Conservation (phyloP, 768 basidiomycete genomes). For the Filobasidium wieringae region DNA sequence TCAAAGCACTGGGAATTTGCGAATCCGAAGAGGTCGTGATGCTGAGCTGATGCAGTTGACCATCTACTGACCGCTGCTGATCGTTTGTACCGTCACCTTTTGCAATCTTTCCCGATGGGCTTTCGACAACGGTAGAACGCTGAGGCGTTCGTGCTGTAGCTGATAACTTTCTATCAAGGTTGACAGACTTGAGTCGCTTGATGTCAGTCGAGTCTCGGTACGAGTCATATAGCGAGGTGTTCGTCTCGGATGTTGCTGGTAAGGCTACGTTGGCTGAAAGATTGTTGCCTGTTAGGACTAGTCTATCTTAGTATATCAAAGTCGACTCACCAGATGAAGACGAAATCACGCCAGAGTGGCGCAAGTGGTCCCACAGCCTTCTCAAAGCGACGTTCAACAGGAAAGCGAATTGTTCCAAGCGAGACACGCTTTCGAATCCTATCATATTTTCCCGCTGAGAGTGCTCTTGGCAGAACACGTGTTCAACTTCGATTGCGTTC, state of each 20-base stretch:
- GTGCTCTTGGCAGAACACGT: constrained; percentile 69
- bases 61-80: background rate
- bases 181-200: constrained; percentile 86
- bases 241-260: background rate
- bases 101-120: constrained; percentile 75
- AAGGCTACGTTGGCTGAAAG: background rate
- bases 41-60: background rate
- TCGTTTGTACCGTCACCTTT: constrained; percentile 38
- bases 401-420: constrained; percentile 95
- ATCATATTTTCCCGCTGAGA: constrained; percentile 52
- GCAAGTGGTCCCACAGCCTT: constrained; percentile 64
- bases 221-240: constrained; percentile 48
- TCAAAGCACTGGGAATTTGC: no score
- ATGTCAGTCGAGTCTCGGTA: constrained; percentile 82
- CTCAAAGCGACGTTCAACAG: constrained; percentile 87
- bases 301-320: no score
- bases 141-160: constrained; percentile 84
- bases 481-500: constrained; percentile 18
- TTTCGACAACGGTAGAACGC: constrained; percentile 89
- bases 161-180: constrained; percentile 88
- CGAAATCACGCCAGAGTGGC: constrained; percentile 82
- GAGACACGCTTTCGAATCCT: constrained; percentile 83
- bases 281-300: no score
- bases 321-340: constrained; percentile 55
- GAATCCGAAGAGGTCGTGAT: no score